phyloP scores from a whole-genome alignment of 305 asterid species.

The Ruellia speciosa region DNA sequence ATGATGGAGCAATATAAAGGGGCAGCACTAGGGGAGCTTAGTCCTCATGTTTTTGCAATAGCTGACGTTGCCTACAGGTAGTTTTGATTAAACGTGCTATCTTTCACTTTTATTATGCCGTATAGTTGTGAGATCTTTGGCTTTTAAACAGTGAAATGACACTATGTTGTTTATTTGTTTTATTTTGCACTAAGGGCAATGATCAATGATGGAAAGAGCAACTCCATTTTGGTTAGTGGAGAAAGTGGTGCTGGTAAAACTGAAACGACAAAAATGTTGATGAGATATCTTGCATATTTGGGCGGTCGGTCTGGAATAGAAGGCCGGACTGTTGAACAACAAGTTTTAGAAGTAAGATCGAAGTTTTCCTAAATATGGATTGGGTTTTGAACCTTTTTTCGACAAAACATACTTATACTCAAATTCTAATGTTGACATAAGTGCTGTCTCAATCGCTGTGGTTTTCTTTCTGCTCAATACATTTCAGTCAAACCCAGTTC shows the following conservation, averaged over 20 bases:
- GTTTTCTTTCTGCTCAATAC: constrained; percentile 22
- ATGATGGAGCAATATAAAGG: constrained; percentile 99
- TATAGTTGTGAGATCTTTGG: constrained; percentile 14
- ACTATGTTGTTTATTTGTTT: constrained; percentile 19
- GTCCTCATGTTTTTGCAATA: constrained; percentile 98
- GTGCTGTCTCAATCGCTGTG: constrained; percentile 20
- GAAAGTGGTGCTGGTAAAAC: constrained; percentile 99
- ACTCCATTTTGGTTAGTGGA: constrained; percentile 97
- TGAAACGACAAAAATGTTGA: constrained; percentile 97
- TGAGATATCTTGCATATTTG: constrained; percentile 92
- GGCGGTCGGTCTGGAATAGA: constrained; percentile 99
- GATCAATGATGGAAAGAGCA: constrained; percentile 90
- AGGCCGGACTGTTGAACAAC: constrained; percentile 98
- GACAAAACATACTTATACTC: neutral
- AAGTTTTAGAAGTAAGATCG: constrained; percentile 87
- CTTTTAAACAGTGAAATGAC: constrained; percentile 12
- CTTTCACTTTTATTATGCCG: constrained; percentile 6
- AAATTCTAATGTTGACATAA: constrained; percentile 20
- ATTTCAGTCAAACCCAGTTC: constrained; percentile 84
- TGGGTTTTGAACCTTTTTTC: constrained; percentile 10
- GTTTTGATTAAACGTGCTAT: constrained; percentile 20
- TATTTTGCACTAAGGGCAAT: constrained; percentile 63
- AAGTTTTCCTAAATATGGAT: constrained; percentile 18
- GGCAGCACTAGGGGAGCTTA: constrained; percentile 92
- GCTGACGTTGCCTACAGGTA: constrained; percentile 97